Conservation (phyloP, 2,329 filamentous ascomycete species). For the Aspergillus bombycis region DNA sequence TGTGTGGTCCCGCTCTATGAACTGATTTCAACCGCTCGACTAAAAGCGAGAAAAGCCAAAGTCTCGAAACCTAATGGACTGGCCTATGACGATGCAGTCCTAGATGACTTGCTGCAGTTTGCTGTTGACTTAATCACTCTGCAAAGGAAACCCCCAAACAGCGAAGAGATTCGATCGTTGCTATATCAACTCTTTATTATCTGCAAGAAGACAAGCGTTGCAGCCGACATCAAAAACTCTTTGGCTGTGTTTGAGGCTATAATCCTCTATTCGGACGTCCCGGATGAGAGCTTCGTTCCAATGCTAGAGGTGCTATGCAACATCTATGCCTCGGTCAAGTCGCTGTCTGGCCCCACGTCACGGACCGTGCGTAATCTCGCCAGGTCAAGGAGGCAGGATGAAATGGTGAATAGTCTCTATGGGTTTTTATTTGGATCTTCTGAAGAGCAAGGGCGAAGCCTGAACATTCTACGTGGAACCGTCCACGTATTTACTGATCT, state of each 20-base stretch:
- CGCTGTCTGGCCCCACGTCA: constrained; percentile 46
- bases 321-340: constrained; percentile 48
- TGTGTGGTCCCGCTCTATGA: constrained; percentile 46
- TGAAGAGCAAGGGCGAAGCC: constrained; percentile 38
- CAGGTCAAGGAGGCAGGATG: constrained; percentile 41
- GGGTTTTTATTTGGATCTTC: constrained; percentile 39
- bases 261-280: constrained; percentile 45
- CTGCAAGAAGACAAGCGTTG: constrained; percentile 45
- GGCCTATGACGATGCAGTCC: constrained; percentile 37
- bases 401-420: constrained; percentile 44
- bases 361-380: constrained; percentile 46
- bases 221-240: constrained; percentile 47
- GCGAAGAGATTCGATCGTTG: constrained; percentile 41
- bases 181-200: constrained; percentile 43
- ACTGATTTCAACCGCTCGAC: constrained; percentile 37
- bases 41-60: constrained; percentile 43
- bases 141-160: constrained; percentile 41
- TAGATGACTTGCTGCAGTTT: constrained; percentile 46
- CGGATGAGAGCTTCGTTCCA: constrained; percentile 39
- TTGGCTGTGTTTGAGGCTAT: constrained; percentile 47
- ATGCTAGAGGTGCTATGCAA: constrained; percentile 48
- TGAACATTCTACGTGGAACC: constrained; percentile 45
- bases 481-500: constrained; percentile 47
- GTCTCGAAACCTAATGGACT: constrained; percentile 34
- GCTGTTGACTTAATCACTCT: constrained; percentile 47